Evolutionary conservation across 768 basidiomycete genomes (phyloP).

Genomic region (Phanerodontia chrysosporium): DNA sequence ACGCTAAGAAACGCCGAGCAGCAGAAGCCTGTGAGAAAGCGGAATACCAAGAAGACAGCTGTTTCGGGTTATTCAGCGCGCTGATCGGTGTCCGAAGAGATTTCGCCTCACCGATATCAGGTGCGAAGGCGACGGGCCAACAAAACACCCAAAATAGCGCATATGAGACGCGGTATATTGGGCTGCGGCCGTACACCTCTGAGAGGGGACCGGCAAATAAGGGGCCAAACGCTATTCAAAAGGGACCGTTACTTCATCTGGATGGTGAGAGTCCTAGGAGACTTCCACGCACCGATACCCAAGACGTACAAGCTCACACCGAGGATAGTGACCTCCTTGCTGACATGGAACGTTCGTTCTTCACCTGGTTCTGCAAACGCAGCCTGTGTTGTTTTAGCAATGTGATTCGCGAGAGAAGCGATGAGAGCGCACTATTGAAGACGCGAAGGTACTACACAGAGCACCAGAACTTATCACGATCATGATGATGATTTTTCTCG

Average conservation of each 20-base stretch:
- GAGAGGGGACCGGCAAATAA: slow-evolving; percentile 35
- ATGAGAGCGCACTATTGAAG: slow-evolving; percentile 44
- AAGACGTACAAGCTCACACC: slow-evolving; percentile 41
- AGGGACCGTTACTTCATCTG: neutral
- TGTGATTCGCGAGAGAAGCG: neutral
- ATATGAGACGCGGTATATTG: slow-evolving; percentile 62
- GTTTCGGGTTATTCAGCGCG: neutral
- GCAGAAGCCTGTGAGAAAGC: slow-evolving; percentile 51
- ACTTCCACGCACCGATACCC: slow-evolving; percentile 26
- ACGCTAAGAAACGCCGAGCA: slow-evolving; percentile 59
- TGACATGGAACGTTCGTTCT: slow-evolving; percentile 46
- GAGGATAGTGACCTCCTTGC: slow-evolving; percentile 47
- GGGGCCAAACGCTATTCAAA: slow-evolving; percentile 17
- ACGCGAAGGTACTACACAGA: slow-evolving; percentile 41
- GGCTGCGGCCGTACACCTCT: slow-evolving; percentile 54
- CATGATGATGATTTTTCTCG: slow-evolving; percentile 22
- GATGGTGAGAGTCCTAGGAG: neutral
- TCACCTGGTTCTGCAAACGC: slow-evolving; percentile 61
- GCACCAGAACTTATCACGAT: slow-evolving; percentile 22
- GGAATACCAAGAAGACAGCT: slow-evolving; percentile 61
- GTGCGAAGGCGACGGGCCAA: slow-evolving; percentile 73
- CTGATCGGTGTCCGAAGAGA: neutral
- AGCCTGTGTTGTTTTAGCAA: slow-evolving; percentile 34
- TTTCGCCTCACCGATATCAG: slow-evolving; percentile 48
- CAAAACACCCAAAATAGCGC: slow-evolving; percentile 55